phyloP scores from a whole-genome alignment of 208 protist species.

The Crithidia bombi region DNA sequence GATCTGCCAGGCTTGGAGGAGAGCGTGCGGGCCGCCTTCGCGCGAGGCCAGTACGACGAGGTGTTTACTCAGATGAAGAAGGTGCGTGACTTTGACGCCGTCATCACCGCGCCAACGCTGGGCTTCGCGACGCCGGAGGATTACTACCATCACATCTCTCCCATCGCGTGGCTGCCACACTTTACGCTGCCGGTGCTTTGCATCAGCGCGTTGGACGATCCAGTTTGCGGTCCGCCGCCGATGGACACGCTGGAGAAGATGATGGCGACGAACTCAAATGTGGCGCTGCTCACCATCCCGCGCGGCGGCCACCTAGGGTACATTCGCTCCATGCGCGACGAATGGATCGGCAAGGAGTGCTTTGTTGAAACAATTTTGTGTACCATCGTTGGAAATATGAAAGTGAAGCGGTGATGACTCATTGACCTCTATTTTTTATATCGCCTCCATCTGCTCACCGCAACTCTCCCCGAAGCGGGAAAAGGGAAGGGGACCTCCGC shows the following conservation, averaged over 20 bases:
- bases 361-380: slow-evolving; percentile 47
- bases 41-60: slow-evolving; percentile 20
- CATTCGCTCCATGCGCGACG: slow-evolving; percentile 36
- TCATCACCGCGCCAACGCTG: slow-evolving; percentile 66
- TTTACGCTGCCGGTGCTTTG: slow-evolving; percentile 65
- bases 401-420: neutral
- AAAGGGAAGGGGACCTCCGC: no score
- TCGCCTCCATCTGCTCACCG: neutral
- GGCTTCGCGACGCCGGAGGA: slow-evolving; percentile 53
- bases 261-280: slow-evolving; percentile 37
- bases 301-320: slow-evolving; percentile 71
- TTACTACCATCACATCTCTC: slow-evolving; percentile 67
- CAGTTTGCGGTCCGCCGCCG: slow-evolving; percentile 47
- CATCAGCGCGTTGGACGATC: slow-evolving; percentile 64
- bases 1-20: slow-evolving; percentile 38
- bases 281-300: slow-evolving; percentile 54
- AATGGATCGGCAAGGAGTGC: slow-evolving; percentile 50
- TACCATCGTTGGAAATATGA: slow-evolving; percentile 14
- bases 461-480: no score
- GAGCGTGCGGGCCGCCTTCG: slow-evolving; percentile 40
- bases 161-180: slow-evolving; percentile 50
- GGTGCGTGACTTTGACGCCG: slow-evolving; percentile 59
- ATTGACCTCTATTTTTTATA: neutral
- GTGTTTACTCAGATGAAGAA: slow-evolving; percentile 46
- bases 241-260: slow-evolving; percentile 33